These are phyloP conservation scores for Coffea eugenioides DNA, from an alignment of 257 asterid species.

Conservation along the genomic window DNA sequence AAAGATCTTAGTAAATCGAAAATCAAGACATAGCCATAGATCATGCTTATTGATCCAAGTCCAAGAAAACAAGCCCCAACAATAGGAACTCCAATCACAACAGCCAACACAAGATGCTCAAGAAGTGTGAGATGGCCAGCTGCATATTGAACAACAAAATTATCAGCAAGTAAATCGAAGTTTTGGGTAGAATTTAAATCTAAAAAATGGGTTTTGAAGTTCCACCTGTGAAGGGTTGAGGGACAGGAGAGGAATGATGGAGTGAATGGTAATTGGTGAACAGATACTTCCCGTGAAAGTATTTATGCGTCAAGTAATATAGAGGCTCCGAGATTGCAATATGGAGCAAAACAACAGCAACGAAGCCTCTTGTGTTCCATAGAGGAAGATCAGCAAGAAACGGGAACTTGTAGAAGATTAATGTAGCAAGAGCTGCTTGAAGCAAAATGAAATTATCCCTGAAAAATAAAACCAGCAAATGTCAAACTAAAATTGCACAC, in stretches of 20 bases:
- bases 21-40: slow-evolving; percentile 56
- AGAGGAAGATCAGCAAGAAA: slow-evolving; percentile 32
- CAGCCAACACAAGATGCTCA: slow-evolving; percentile 62
- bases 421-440: slow-evolving; percentile 58
- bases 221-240: slow-evolving; percentile 76
- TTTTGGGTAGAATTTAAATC: neutral
- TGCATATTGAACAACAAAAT: slow-evolving; percentile 26
- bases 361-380: slow-evolving; percentile 59
- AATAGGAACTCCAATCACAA: slow-evolving; percentile 66
- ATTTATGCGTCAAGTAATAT: slow-evolving; percentile 63
- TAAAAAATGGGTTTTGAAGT: neutral
- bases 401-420: slow-evolving; percentile 43
- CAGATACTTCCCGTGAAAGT: slow-evolving; percentile 57
- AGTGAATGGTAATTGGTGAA: slow-evolving; percentile 66
- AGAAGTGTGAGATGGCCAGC: slow-evolving; percentile 79
- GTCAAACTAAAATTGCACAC: neutral
- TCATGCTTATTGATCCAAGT: slow-evolving; percentile 61
- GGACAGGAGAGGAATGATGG: slow-evolving; percentile 79
- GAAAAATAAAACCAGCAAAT: neutral
- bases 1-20: slow-evolving; percentile 74
- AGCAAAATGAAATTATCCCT: slow-evolving; percentile 87
- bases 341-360: slow-evolving; percentile 50
- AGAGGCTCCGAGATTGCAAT: slow-evolving; percentile 70
- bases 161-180: neutral
- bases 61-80: slow-evolving; percentile 57